phyloP scores from a whole-genome alignment of 805 yeast species.

The Danielozyma ontarioensis region DNA sequence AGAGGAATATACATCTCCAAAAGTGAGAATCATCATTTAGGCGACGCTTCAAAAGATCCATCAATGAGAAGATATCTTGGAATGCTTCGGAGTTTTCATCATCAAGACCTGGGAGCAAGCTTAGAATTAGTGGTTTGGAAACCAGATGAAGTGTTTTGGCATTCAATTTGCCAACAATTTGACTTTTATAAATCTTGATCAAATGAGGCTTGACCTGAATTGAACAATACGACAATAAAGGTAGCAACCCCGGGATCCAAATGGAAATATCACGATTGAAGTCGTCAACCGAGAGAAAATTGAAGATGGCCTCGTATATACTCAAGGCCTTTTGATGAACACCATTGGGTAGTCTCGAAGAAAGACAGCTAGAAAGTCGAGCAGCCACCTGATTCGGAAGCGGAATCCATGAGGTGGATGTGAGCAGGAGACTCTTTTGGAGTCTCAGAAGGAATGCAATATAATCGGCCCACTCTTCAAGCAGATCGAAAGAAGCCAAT shows the following conservation, averaged over 20 bases:
- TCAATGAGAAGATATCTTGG: conserved; percentile 49
- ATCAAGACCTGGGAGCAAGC: conserved; percentile 83
- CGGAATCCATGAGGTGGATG: conserved; percentile 54
- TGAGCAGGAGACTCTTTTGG: conserved; percentile 54
- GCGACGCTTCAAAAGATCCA: conserved; percentile 54
- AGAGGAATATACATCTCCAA: conserved; percentile 79
- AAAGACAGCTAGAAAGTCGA: conserved; percentile 71
- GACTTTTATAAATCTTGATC: conserved; percentile 53
- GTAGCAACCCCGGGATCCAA: conserved; percentile 94
- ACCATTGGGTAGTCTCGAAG: conserved; percentile 85
- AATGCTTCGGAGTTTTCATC: conserved; percentile 88
- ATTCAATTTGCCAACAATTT: conserved; percentile 42
- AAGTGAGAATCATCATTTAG: conserved; percentile 67
- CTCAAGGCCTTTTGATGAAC: conserved; percentile 88
- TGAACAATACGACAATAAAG: conserved; percentile 82
- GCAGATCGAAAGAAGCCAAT: conserved; percentile 67
- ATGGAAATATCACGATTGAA: conserved; percentile 53
- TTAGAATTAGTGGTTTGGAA: conserved; percentile 64
- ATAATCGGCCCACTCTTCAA: conserved; percentile 97
- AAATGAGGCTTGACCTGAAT: conserved; percentile 81
- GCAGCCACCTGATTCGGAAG: conserved; percentile 60
- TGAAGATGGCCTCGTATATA: conserved; percentile 68
- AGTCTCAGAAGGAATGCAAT: conserved; percentile 82
- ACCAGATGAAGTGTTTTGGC: conserved; percentile 43
- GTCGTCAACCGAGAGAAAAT: conserved; percentile 50